A percentile compares a stretch with the other conserved stretches of the same genome.
These are phyloP conservation scores for Yamadazyma tumulicola DNA, from an alignment of 805 yeast genomes.

Conservation along the genomic window DNA sequence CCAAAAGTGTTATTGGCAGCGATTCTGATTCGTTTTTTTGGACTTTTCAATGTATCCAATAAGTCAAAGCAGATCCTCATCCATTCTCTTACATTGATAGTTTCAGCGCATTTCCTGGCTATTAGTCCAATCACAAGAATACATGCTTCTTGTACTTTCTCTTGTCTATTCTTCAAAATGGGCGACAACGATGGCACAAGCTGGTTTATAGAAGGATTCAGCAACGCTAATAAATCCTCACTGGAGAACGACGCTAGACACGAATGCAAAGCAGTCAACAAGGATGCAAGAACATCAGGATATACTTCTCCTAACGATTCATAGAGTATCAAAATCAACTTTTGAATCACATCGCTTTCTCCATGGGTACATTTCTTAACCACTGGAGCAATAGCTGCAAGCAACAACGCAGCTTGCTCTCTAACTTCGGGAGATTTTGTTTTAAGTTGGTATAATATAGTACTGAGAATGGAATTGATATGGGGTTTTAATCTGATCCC, in stretches of 20 bases:
- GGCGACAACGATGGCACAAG: conserved; percentile 88
- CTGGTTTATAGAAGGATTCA: conserved; percentile 73
- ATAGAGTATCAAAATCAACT: conserved; percentile 71
- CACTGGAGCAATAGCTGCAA: conserved; percentile 62
- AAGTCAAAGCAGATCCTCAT: conserved; percentile 92
- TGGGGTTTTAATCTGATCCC: conserved; percentile 68
- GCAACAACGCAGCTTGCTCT: conserved; percentile 79
- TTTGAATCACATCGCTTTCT: conserved; percentile 63
- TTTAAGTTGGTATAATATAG: conserved; percentile 67
- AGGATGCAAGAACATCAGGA: conserved; percentile 90
- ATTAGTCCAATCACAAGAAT: conserved; percentile 77
- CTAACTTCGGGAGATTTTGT: conserved; percentile 70
- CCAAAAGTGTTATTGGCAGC: conserved; percentile 93
- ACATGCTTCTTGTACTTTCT: conserved; percentile 82
- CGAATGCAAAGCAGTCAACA: conserved; percentile 64
- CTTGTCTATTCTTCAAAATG: conserved; percentile 83
- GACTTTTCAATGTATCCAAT: conserved; percentile 81
- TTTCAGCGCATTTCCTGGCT: conserved; percentile 76
- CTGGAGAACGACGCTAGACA: conserved; percentile 62
- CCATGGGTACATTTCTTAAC: conserved; percentile 54
- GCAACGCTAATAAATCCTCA: conserved; percentile 47
- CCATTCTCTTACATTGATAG: conserved; percentile 92
- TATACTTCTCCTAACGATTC: conserved; percentile 93
- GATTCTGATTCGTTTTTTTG: conserved; percentile 68
- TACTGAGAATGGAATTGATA: conserved; percentile 66